Evolutionary conservation across 441 rosid species (phyloP).

Genomic region (Sinapis alba): DNA sequence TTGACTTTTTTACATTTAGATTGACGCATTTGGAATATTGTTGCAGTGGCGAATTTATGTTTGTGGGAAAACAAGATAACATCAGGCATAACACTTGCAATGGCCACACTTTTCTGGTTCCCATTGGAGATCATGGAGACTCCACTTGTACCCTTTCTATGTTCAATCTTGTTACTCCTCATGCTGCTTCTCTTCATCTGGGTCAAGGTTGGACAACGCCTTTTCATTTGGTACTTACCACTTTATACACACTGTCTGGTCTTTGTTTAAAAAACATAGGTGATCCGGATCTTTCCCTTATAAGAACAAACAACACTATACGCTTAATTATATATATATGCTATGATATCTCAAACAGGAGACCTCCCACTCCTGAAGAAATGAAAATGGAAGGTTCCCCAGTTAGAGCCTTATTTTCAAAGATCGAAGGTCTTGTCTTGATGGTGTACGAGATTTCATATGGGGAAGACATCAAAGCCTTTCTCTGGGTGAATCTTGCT

Average conservation of each 20-base stretch:
- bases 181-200: constrained; percentile 30
- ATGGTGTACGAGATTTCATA: constrained; percentile 28
- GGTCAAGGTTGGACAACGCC: constrained; percentile 27
- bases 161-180: constrained; percentile 10
- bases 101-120: constrained; percentile 27
- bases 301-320: not conserved
- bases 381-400: constrained; percentile 17
- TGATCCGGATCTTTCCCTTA: not conserved
- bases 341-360: constrained; percentile 14
- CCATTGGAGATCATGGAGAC: constrained; percentile 20
- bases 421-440: constrained; percentile 3
- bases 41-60: constrained; percentile 33
- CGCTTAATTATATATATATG: not conserved
- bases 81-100: constrained; percentile 22
- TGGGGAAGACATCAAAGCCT: constrained; percentile 33
- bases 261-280: not conserved
- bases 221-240: constrained; percentile 18
- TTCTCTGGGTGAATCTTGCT: constrained; percentile 17
- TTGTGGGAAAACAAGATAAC: constrained; percentile 23
- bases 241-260: not conserved
- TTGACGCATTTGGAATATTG: constrained; percentile 1
- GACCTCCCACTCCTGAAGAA: constrained; percentile 34
- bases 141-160: constrained; percentile 8
- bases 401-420: constrained; percentile 11
- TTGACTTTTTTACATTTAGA: not conserved